Conservation (phyloP, 768 basidiomycete species). For the Lentinula guzmanii region DNA sequence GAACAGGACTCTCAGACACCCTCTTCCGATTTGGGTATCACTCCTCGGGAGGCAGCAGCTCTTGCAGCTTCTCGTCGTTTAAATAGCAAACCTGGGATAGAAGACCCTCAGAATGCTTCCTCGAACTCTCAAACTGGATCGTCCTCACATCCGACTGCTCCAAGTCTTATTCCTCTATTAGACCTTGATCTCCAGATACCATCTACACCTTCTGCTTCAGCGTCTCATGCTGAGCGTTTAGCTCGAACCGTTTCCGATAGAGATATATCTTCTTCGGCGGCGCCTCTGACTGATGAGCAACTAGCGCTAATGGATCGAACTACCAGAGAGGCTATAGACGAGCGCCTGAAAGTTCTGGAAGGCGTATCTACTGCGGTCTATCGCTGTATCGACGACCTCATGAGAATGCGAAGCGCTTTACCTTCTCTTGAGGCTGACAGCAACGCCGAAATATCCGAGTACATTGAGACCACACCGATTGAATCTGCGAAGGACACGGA, state of each 20-base stretch:
- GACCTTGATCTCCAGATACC: slow-evolving; percentile 16
- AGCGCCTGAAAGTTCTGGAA: slow-evolving; percentile 73
- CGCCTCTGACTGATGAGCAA: slow-evolving; percentile 53
- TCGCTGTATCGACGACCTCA: slow-evolving; percentile 73
- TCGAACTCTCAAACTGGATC: neutral
- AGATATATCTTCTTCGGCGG: slow-evolving; percentile 31
- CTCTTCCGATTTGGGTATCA: slow-evolving; percentile 8
- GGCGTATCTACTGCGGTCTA: slow-evolving; percentile 70
- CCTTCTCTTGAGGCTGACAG: slow-evolving; percentile 25
- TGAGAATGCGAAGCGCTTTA: slow-evolving; percentile 67
- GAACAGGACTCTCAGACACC: neutral
- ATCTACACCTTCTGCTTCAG: neutral
- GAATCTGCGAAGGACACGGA: neutral
- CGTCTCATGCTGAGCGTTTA: neutral
- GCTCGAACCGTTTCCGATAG: neutral
- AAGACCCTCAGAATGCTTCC: neutral
- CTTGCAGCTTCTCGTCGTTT: slow-evolving; percentile 59
- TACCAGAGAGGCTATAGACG: slow-evolving; percentile 80
- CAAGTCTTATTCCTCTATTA: slow-evolving; percentile 35
- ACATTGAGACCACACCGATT: neutral
- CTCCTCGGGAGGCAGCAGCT: slow-evolving; percentile 52
- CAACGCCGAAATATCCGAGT: neutral
- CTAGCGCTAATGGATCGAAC: slow-evolving; percentile 56
- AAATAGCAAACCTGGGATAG: slow-evolving; percentile 8
- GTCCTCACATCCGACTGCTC: slow-evolving; percentile 8